Evolutionary conservation across 441 rosid genomes (phyloP), one percentile per base, ranked within the genome.

Genomic region (Erodium texanum): DNA sequence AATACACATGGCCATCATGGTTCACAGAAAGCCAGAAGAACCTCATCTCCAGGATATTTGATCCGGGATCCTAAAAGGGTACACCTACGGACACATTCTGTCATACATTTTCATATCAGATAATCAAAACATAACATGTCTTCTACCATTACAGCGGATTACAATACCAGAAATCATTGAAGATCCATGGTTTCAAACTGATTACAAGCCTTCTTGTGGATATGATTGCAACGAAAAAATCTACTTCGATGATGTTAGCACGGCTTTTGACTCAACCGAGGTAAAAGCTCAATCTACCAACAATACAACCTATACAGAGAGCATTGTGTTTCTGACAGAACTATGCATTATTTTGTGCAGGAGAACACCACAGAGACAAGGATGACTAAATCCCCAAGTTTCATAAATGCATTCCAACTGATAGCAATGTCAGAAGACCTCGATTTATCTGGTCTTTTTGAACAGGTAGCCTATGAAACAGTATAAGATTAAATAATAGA

Each of bases 351-450:
- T n/a, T n/a, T n/a, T n/a, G n/a, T n/a, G 6, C 36, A 32, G 2
- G 36, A 32, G 36, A 32, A 32, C 6, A 32, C 3, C 36, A 32
- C 36, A 32, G 36, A 32, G 36, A 75, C 74, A 73, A 78, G 77
- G 70, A 84, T 77, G 62, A 74, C 75, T 1, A 75, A 72, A 54
- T 74, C 89, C 66, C 62, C 64, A 24, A 89, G 79, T 70, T 93
- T 87, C 79, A 89, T 93, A 76, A 90, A 89, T 71, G 98, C 97
- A 66, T 93, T 93, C 75, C 89, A 89, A 63, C 76, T 90, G 82
- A 90, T 90, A 82, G 97, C 97, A 71, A 90, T 89, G 97, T 91
- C 96, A 19, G 75, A 83, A 41, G 97, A 90, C 76, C 89, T 93
- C 19, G 97, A 93, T 82, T 83, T 90, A 79, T 93, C 97, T 32